These are phyloP conservation scores for Colletotrichum cordylinicola DNA, from an alignment of 2,329 filamentous ascomycete species.

Conservation along the genomic window DNA sequence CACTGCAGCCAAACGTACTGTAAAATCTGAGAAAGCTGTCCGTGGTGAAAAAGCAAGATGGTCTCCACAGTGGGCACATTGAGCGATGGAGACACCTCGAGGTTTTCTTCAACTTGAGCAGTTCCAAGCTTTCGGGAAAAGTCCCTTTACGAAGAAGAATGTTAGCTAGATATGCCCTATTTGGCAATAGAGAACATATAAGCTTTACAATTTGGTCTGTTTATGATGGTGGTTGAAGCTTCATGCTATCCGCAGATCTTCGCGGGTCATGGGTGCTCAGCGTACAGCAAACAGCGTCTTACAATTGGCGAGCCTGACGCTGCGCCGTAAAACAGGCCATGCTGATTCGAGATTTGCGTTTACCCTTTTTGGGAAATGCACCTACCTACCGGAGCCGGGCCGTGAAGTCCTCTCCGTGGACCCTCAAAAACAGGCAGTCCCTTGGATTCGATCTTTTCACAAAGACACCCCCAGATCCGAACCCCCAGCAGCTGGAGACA, in stretches of 20 bases:
- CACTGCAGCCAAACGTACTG: neutral
- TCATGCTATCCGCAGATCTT: neutral
- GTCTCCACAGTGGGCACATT: neutral
- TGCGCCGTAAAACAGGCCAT: neutral
- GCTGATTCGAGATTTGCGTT: neutral
- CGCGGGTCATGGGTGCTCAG: neutral
- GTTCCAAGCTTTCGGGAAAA: neutral
- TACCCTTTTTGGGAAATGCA: neutral
- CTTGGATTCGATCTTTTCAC: neutral
- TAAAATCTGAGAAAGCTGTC: neutral
- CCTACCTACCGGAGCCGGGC: neutral
- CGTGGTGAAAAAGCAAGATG: neutral
- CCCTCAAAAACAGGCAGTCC: neutral
- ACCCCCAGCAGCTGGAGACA: neutral
- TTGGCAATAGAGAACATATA: neutral
- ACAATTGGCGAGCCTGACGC: neutral
- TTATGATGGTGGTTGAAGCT: neutral
- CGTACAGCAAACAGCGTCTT: neutral
- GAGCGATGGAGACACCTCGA: neutral
- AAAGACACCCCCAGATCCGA: neutral
- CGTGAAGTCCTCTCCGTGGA: neutral
- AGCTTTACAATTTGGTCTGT: neutral
- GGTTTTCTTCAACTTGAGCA: neutral
- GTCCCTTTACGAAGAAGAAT: neutral
- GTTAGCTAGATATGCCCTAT: neutral